These are phyloP conservation scores for Gentiana macrophylla DNA, from an alignment of 257 asterid species.

Conservation along the genomic window DNA sequence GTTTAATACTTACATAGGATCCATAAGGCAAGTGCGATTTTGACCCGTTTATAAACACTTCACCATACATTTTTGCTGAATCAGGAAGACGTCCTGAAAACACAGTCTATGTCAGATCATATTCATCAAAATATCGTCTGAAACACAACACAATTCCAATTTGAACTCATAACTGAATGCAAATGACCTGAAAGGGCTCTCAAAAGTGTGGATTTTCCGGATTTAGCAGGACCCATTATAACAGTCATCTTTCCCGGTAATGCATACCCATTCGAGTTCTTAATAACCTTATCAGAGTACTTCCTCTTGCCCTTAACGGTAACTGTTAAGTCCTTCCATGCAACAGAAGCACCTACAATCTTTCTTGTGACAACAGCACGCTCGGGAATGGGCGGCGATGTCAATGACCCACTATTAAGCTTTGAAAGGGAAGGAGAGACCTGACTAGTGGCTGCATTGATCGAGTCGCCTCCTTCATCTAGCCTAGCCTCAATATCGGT, in stretches of 20 bases:
- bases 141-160: neutral
- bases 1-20: constrained; percentile 58
- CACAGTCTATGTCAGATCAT: constrained; percentile 1
- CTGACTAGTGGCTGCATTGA: constrained; percentile 65
- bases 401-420: constrained; percentile 72
- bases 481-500: constrained; percentile 72
- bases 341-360: constrained; percentile 78
- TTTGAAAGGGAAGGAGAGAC: constrained; percentile 85
- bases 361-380: constrained; percentile 54
- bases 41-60: constrained; percentile 77
- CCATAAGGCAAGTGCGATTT: constrained; percentile 69
- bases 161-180: constrained; percentile 6
- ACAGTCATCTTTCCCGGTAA: constrained; percentile 98
- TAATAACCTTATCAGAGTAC: constrained; percentile 84
- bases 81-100: constrained; percentile 75
- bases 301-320: constrained; percentile 83
- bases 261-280: constrained; percentile 90
- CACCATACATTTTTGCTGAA: constrained; percentile 78
- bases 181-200: constrained; percentile 85
- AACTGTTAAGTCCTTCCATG: constrained; percentile 93
- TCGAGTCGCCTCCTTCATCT: constrained; percentile 81
- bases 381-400: constrained; percentile 80
- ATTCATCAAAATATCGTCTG: neutral
- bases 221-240: constrained; percentile 97
- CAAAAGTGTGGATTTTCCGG: constrained; percentile 96